Conservation (phyloP, 108 stramenopile species). For the Seminavis robusta region DNA sequence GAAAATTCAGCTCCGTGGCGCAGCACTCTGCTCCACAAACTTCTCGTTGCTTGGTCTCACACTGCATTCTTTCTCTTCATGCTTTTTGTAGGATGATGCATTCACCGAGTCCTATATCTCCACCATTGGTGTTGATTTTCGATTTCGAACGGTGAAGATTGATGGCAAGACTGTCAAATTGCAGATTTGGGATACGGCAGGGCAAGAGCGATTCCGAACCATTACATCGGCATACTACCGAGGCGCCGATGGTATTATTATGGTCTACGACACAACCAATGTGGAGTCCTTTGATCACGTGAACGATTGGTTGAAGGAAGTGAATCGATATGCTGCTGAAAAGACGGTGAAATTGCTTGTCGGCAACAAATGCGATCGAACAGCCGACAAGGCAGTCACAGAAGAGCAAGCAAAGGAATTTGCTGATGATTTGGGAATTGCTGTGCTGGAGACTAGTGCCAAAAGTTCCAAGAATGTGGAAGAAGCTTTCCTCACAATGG, state of each 20-base stretch:
- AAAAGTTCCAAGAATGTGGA: slow-evolving; percentile 96
- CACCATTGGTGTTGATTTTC: slow-evolving; percentile 99
- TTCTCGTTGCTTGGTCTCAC: background rate
- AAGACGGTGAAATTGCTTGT: slow-evolving; percentile 94
- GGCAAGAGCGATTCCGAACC: slow-evolving; percentile 97
- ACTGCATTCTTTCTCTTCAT: background rate
- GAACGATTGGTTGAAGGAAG: slow-evolving; percentile 97
- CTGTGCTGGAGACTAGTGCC: slow-evolving; percentile 96
- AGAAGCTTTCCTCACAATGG: slow-evolving; percentile 98
- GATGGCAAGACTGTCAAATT: slow-evolving; percentile 96
- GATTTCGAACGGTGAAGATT: slow-evolving; percentile 96
- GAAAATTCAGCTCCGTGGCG: background rate
- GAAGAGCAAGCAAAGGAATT: slow-evolving; percentile 92
- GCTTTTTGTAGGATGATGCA: slow-evolving; percentile 85
- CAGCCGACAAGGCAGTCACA: slow-evolving; percentile 85
- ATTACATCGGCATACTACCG: slow-evolving; percentile 97
- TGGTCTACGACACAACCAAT: slow-evolving; percentile 98
- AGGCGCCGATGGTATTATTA: slow-evolving; percentile 95
- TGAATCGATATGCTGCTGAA: slow-evolving; percentile 96
- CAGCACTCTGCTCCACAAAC: background rate
- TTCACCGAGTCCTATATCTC: slow-evolving; percentile 99
- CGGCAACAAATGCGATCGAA: slow-evolving; percentile 94
- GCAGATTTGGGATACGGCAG: slow-evolving; percentile 99
- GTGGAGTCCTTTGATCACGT: slow-evolving; percentile 97
- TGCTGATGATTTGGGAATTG: slow-evolving; percentile 94